Percentiles rank a stretch among this genome's conserved stretches.
Conservation (phyloP, 257 asterid genomes). For the Capsicum pubescens region DNA sequence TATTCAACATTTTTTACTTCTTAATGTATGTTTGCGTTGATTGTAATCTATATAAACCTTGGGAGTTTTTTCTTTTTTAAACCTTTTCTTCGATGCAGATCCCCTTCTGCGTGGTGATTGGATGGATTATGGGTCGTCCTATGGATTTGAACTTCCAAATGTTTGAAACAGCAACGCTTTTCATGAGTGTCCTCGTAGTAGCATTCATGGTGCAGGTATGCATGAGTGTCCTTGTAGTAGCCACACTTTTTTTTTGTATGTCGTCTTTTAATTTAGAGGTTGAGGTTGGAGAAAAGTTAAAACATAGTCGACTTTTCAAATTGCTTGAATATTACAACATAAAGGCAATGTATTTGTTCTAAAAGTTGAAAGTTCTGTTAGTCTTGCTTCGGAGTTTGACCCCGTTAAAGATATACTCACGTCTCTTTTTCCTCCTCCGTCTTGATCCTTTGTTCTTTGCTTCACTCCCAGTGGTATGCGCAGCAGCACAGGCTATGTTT, state of each 20-base stretch:
- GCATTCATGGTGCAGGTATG: constrained; percentile 79
- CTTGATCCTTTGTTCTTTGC: not conserved
- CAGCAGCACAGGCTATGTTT: not conserved
- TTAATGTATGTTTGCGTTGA: not conserved
- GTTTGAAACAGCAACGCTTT: constrained; percentile 76
- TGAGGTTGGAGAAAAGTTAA: not conserved
- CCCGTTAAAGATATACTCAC: not conserved
- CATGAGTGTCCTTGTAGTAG: constrained; percentile 82
- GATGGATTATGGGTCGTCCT: constrained; percentile 74
- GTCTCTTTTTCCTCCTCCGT: not conserved
- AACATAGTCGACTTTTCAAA: not conserved
- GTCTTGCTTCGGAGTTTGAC: not conserved
- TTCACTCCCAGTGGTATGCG: not conserved
- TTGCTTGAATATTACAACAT: not conserved
- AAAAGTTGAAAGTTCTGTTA: not conserved
- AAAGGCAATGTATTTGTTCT: not conserved
- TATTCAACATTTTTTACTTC: not conserved
- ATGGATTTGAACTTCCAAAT: constrained; percentile 83
- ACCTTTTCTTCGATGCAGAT: constrained; percentile 45
- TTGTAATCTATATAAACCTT: not conserved
- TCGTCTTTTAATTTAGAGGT: not conserved
- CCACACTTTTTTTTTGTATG: constrained; percentile 11
- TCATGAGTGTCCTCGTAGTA: constrained; percentile 82
- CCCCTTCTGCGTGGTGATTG: constrained; percentile 76
- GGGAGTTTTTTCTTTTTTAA: not conserved